A percentile compares a stretch with the other conserved stretches of the same genome.
phyloP scores from a whole-genome alignment of 2,329 filamentous ascomycete species.

The Epichloe baconii region DNA sequence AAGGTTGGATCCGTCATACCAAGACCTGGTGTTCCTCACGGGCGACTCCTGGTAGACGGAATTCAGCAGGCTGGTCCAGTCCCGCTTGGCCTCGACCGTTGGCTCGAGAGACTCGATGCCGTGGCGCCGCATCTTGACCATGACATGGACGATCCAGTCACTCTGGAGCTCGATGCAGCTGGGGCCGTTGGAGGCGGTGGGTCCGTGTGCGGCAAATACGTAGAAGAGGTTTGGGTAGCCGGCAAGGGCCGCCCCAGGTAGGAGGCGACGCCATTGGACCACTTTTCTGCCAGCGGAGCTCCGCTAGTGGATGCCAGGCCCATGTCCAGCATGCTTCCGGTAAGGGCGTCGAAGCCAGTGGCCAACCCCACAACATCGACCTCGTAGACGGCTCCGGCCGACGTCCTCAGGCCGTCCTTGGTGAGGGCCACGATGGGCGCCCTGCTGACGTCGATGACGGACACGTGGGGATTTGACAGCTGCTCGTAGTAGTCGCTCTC shows the following conservation, averaged over 20 bases:
- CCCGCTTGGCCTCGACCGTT: background rate
- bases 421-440: conserved; percentile 28
- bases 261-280: background rate
- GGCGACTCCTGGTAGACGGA: background rate
- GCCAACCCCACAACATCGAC: conserved; percentile 32
- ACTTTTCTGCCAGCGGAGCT: background rate
- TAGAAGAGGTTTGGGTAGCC: background rate
- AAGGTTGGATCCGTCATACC: conserved; percentile 2
- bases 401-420: conserved; percentile 26
- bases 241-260: background rate
- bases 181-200: conserved; percentile 9
- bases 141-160: conserved; percentile 1
- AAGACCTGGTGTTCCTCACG: background rate
- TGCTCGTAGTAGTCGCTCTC: conserved; percentile 33
- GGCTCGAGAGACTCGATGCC: background rate
- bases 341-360: conserved; percentile 25
- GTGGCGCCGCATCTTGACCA: background rate
- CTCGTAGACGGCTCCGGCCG: conserved; percentile 28
- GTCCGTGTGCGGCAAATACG: conserved; percentile 7
- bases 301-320: background rate
- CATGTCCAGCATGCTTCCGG: background rate
- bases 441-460: conserved; percentile 27
- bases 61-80: background rate
- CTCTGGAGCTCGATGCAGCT: conserved; percentile 7
- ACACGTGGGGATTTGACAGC: conserved; percentile 30